Base-by-base conservation (phyloP, 306 rosid genomes). In the Acacia melanoxylon region DNA sequence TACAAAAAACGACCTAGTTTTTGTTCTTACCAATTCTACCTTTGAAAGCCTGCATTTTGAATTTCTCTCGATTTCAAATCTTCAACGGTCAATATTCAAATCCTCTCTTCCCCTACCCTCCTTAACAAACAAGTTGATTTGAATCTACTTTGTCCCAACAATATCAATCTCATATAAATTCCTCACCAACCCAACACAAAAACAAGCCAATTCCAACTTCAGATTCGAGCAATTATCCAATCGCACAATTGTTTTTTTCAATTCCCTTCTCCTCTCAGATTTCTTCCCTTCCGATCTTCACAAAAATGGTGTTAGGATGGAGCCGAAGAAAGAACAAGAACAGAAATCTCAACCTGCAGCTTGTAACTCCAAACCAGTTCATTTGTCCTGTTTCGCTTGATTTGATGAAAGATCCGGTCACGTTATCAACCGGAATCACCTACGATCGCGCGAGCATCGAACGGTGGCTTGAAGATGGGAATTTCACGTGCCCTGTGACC, bases 1-100 rank as follows among this genome's bases (percentile, higher is more conserved):
- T 58, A n/a, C 65, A n/a, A 22, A n/a, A 56, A 56, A 8, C n/a
- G 20, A 52, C 24, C 22, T 52, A 1, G 24, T 20, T 19, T 10
- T 8, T 3, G 0, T 20, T 24, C 24, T 54, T 22, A 81, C 89
- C 86, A 10, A 72, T 81, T 83, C 89, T 73, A 56, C 61, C 83
- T 72, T 84, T 86, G 91, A 88, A 37, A 84, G 79, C 80, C 77
- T 35, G 31, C 75, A 31, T 70, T 37, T 33, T 77, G 0, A 29
- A 45, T 10, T 19, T 40, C 62, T 84, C 81, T 82, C 75, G 80
- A 87, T 80, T 87, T 84, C 75, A 84, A 89, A 69, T 27, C 79
- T 85, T 87, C 87, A 89, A 89, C 82, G 91, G 91, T 89, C 92
- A 89, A 87, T 37, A 76, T 89, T 89, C 92, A 85, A 85, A 83